phyloP scores from a whole-genome alignment of 169 alveolate species.

The Plasmodium sp. region DNA sequence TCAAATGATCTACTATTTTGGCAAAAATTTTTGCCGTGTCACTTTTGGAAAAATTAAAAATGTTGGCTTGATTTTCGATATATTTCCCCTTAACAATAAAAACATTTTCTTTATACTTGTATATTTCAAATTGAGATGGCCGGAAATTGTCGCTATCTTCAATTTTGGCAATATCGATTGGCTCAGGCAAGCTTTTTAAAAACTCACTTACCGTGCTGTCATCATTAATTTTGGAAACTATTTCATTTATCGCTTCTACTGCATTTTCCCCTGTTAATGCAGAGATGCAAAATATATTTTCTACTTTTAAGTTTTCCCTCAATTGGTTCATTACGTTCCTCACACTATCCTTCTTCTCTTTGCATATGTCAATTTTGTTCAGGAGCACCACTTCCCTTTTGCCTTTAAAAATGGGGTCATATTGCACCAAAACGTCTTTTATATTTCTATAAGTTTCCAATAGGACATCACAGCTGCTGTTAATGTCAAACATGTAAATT shows the following conservation, averaged over 20 bases:
- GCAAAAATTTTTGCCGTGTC: constrained; percentile 60
- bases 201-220: constrained; percentile 16
- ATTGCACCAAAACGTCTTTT: constrained; percentile 52
- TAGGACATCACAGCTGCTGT: constrained; percentile 4
- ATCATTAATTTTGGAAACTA: constrained; percentile 11
- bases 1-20: constrained; percentile 46
- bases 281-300: constrained; percentile 44
- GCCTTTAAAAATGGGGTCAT: constrained; percentile 12
- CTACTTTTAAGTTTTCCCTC: constrained; percentile 26
- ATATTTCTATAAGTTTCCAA: constrained; percentile 46
- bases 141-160: constrained; percentile 79
- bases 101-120: constrained; percentile 74
- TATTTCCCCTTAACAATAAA: constrained; percentile 76
- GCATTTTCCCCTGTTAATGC: constrained; percentile 75
- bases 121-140: constrained; percentile 78
- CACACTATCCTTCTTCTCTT: constrained; percentile 13
- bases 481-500: constrained; percentile 71
- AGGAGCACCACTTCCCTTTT: constrained; percentile 66
- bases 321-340: background rate
- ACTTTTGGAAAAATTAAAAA: constrained; percentile 79
- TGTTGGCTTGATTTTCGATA: constrained; percentile 81
- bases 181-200: constrained; percentile 39
- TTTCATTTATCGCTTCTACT: constrained; percentile 45
- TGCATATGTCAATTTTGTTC: constrained; percentile 77
- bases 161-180: constrained; percentile 44